Conservation (phyloP, 371 early-diverging fungal genomes). For the Rhizopus arrhizus region DNA sequence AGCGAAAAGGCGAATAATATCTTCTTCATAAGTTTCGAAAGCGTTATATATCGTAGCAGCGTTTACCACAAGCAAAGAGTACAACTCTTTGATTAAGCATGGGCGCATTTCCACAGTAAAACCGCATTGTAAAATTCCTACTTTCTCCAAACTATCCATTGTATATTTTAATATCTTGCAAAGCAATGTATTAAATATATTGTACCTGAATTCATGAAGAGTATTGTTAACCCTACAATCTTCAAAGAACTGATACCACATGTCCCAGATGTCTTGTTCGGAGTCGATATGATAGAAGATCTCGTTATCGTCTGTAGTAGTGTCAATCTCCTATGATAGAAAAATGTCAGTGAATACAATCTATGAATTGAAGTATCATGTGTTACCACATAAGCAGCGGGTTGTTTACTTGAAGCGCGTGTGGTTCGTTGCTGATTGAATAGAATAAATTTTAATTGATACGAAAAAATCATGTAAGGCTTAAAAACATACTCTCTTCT, state of each 20-base stretch:
- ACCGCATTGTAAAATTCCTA: conserved; percentile 6
- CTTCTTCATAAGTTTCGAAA: conserved; percentile 7
- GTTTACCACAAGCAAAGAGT: too few species aligned
- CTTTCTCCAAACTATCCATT: conserved; percentile 8
- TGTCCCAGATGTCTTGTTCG: conserved; percentile 9
- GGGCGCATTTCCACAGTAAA: conserved; percentile 10
- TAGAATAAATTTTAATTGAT: background rate
- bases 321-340: conserved; percentile 1
- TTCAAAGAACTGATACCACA: conserved; percentile 14
- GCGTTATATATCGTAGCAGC: too few species aligned
- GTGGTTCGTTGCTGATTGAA: conserved; percentile 4
- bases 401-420: too few species aligned
- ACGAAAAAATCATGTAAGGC: background rate
- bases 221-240: conserved; percentile 7
- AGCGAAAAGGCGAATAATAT: background rate
- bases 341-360: background rate
- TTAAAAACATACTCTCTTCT: conserved; percentile 5
- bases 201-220: conserved; percentile 13
- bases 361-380: conserved; percentile 10
- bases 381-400: background rate
- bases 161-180: background rate
- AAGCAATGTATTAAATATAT: conserved; percentile 2
- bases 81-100: background rate
- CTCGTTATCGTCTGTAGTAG: background rate
- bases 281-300: conserved; percentile 12